phyloP scores from a whole-genome alignment of 139 green algal genomes.

The Astrephomene gubernaculifera region DNA sequence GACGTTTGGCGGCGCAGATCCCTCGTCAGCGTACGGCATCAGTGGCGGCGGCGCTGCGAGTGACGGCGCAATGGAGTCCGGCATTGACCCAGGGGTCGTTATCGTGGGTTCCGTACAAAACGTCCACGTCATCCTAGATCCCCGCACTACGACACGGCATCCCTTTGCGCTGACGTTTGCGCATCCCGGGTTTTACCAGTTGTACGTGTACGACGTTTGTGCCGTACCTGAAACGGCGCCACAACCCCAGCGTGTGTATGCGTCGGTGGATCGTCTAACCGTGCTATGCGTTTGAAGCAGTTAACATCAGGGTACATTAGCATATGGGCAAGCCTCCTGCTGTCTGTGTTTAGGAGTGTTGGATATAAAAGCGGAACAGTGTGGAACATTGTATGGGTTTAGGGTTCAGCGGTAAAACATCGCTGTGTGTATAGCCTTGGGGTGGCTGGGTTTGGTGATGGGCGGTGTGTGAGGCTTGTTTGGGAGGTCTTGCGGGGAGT shows the following conservation, averaged over 20 bases:
- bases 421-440: no score
- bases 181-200: slow-evolving; percentile 49
- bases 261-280: not conserved
- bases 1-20: not conserved
- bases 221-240: not conserved
- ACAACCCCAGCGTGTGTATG: slow-evolving; percentile 20
- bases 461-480: no score
- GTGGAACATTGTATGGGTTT: no score
- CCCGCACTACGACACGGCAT: slow-evolving; percentile 6
- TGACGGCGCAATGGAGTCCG: not conserved
- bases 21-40: not conserved
- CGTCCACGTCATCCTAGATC: slow-evolving; percentile 12
- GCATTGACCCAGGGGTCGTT: slow-evolving; percentile 40
- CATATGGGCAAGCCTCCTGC: no score
- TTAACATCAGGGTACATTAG: no score
- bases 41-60: not conserved
- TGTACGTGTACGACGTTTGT: slow-evolving; percentile 31
- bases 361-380: no score
- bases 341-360: no score
- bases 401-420: no score
- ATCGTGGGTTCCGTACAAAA: slow-evolving; percentile 34
- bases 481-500: no score
- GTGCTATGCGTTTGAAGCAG: slow-evolving; percentile 27
- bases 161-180: slow-evolving; percentile 16
- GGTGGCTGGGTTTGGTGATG: no score